Evolutionary conservation across 176 grass and related monocot genomes (phyloP), one percentile per base, ranked within the genome.

Genomic region (Carex cristatella): DNA sequence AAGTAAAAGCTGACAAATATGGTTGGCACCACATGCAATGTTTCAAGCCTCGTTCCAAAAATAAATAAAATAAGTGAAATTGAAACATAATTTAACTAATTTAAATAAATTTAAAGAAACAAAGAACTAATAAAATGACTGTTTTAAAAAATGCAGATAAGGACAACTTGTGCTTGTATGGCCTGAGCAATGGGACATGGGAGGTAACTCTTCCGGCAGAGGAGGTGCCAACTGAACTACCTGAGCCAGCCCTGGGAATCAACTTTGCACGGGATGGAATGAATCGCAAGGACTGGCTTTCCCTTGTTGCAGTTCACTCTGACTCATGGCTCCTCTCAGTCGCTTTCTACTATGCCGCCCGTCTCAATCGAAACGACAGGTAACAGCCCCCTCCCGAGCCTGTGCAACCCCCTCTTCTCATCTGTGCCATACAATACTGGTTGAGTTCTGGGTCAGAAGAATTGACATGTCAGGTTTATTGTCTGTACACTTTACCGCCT

Each of bases 311-410:
- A 27, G 61, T 88, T 15, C 87, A 88, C 62, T 84, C 79, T 71
- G 87, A 88, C 69, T 88, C 87, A 10, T 88, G 87, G 87, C 87
- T 88, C 58, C 80, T 88, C 18, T 88, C 87, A n/a, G 81, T 88
- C 7, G 87, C 87, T 40, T 88, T 88, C 70, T 88, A 84, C 33
- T 82, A 79, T 60, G 87, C 68, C 2, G 87, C 87, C 49, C 87
- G 87, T 49, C 81, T 88, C 58, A 88, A 88, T 46, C 56, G 87
- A 28, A 88, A 88, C 15, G 87, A 84, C 13, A 88, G 87, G 87
- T 88, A 57, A 3, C 37, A 4, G 4, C 4, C 4, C 38, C 38
- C 4, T 4, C 38, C 38, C 38, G 4, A 6, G 38, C 38, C 38
- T 40, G 38, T 40, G 38, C 44, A 68, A 38, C 28, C 14, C 5